Conservation (phyloP, 108 stramenopile genomes). For the Skeletonema grethae region DNA sequence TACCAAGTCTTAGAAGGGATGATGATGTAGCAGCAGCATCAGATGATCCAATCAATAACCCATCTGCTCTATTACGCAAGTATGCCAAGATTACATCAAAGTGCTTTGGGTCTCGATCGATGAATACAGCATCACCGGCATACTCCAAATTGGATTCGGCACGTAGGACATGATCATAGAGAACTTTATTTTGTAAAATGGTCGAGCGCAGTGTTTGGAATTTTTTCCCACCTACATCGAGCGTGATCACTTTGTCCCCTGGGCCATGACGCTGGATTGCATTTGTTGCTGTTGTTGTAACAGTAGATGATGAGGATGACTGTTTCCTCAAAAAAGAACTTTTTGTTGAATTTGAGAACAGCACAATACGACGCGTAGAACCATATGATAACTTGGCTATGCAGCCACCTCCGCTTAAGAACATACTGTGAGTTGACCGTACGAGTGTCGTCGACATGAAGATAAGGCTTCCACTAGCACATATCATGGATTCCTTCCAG, state of each 20-base stretch:
- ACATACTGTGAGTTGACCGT: too few relatives aligned
- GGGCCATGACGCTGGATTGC: slow-evolving; percentile 42
- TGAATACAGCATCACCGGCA: slow-evolving; percentile 41
- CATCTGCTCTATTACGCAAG: slow-evolving; percentile 58
- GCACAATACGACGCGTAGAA: too few relatives aligned
- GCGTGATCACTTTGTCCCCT: slow-evolving; percentile 53
- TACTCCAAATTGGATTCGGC: slow-evolving; percentile 62
- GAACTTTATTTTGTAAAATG: slow-evolving; percentile 46
- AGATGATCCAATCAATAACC: slow-evolving; percentile 2
- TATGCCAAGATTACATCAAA: slow-evolving; percentile 56
- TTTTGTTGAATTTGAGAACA: not conserved
- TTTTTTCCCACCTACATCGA: slow-evolving; percentile 67
- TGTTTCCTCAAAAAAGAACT: not conserved
- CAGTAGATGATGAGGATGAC: too few relatives aligned
- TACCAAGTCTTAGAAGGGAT: not conserved
- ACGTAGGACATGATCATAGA: slow-evolving; percentile 47
- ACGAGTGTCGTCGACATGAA: too few relatives aligned
- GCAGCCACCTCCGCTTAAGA: too few relatives aligned
- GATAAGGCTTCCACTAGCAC: too few relatives aligned
- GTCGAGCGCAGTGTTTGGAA: slow-evolving; percentile 65
- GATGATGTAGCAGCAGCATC: slow-evolving; percentile 4
- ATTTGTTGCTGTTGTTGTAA: not conserved
- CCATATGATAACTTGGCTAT: too few relatives aligned
- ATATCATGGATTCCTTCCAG: too few relatives aligned
- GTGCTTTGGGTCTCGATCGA: slow-evolving; percentile 65